Conservation (phyloP, 306 rosid species). For the Alnus glutinosa region DNA sequence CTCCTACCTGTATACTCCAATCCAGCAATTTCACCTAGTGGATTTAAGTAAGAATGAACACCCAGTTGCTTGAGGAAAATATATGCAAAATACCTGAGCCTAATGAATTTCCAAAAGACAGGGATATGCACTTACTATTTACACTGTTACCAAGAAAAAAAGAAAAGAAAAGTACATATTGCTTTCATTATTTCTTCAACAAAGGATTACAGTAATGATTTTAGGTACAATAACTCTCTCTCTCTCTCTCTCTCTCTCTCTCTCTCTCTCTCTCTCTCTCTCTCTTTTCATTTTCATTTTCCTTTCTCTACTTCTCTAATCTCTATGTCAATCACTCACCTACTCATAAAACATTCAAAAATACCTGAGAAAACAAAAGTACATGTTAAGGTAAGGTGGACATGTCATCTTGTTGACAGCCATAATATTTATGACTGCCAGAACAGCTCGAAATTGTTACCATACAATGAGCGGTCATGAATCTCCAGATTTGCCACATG, state of each 20-base stretch:
- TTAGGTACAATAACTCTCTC: slow-evolving; percentile 17
- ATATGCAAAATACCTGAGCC: neutral
- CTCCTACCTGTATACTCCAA: too few species aligned
- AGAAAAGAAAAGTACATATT: too few species aligned
- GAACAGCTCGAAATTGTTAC: slow-evolving; percentile 90
- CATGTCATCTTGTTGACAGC: slow-evolving; percentile 32
- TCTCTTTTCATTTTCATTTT: slow-evolving; percentile 35
- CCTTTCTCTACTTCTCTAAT: slow-evolving; percentile 50
- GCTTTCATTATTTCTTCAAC: slow-evolving; percentile 29
- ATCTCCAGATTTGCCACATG: slow-evolving; percentile 98
- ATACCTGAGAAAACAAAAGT: slow-evolving; percentile 30
- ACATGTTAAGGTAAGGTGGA: slow-evolving; percentile 41
- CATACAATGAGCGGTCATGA: slow-evolving; percentile 98
- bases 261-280: slow-evolving; percentile 42
- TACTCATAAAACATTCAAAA: slow-evolving; percentile 38
- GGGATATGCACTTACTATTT: slow-evolving; percentile 34
- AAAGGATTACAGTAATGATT: slow-evolving; percentile 52
- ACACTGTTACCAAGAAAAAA: slow-evolving; percentile 12
- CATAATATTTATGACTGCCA: slow-evolving; percentile 75
- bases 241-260: slow-evolving; percentile 39
- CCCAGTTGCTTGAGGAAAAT: too few species aligned
- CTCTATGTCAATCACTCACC: slow-evolving; percentile 66
- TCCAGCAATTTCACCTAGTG: too few species aligned
- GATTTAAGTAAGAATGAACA: too few species aligned
- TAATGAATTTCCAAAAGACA: neutral